These are phyloP conservation scores for Hypomontagnella submonticulosa DNA, from an alignment of 495 filamentous ascomycete genomes.

Conservation along the genomic window DNA sequence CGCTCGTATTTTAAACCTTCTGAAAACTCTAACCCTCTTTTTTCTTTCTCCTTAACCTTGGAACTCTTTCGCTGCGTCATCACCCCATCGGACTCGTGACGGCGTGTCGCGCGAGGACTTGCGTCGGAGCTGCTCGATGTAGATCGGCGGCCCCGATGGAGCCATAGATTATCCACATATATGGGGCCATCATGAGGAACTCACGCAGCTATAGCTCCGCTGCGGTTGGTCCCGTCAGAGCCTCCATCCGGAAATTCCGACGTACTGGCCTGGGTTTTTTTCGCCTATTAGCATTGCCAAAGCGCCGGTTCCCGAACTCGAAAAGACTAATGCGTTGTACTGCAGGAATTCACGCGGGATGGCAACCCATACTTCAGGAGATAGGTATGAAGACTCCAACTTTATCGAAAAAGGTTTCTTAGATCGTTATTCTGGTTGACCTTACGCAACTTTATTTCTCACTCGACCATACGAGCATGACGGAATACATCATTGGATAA, in stretches of 20 bases:
- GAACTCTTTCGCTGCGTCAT: conserved; percentile 29
- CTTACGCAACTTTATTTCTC: neutral
- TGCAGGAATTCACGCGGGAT: neutral
- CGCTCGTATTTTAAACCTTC: conserved; percentile 30
- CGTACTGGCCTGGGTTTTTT: neutral
- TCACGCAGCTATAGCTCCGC: conserved; percentile 25
- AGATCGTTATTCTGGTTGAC: neutral
- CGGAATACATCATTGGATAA: conserved; percentile 31
- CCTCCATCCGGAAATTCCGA: conserved; percentile 33
- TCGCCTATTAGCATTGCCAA: conserved; percentile 3
- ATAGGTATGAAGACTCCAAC: neutral
- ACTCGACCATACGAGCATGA: conserved; percentile 21
- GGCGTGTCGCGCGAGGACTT: conserved; percentile 38
- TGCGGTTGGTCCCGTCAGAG: conserved; percentile 40
- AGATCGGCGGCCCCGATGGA: conserved; percentile 38
- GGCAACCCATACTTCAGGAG: neutral
- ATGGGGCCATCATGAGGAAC: conserved; percentile 38
- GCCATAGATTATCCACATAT: conserved; percentile 39
- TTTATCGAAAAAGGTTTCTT: neutral
- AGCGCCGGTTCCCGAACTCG: conserved; percentile 32
- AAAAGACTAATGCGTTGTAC: conserved; percentile 1
- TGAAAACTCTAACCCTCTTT: conserved; percentile 16
- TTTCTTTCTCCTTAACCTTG: neutral
- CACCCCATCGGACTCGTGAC: conserved; percentile 42
- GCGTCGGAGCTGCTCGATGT: conserved; percentile 17